Conservation (phyloP, 1,139 yeast species). For the Zhuliangozyma parablackwelliae region DNA sequence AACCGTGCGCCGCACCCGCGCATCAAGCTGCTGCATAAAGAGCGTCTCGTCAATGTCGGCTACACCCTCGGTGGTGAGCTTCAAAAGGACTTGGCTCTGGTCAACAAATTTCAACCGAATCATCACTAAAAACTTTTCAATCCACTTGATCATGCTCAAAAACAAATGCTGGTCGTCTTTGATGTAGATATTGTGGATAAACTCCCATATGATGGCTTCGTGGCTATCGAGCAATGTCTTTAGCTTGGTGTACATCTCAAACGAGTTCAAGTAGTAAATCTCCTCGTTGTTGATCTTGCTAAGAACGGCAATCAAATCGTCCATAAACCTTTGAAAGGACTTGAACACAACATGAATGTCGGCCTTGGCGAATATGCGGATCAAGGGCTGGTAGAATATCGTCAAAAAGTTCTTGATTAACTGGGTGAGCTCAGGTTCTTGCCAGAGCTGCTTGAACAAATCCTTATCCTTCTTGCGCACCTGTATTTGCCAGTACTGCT, state of each 20-base stretch:
- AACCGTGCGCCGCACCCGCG: slow-evolving; percentile 24
- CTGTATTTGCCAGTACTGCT: slow-evolving; percentile 60
- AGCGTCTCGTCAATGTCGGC: slow-evolving; percentile 17
- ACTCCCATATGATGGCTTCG: slow-evolving; percentile 64
- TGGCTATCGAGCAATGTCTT: slow-evolving; percentile 65
- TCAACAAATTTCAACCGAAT: slow-evolving; percentile 60
- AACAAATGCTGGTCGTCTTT: slow-evolving; percentile 73
- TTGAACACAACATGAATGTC: slow-evolving; percentile 71
- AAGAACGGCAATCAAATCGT: slow-evolving; percentile 56
- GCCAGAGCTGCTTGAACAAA: slow-evolving; percentile 72
- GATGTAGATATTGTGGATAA: slow-evolving; percentile 69
- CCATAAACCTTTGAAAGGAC: slow-evolving; percentile 68
- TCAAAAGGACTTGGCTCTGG: slow-evolving; percentile 39
- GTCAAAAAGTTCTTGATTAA: slow-evolving; percentile 69
- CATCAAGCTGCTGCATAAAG: slow-evolving; percentile 28
- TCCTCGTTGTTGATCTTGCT: slow-evolving; percentile 47
- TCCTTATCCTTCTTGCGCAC: slow-evolving; percentile 73
- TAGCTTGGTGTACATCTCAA: slow-evolving; percentile 60
- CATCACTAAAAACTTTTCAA: slow-evolving; percentile 50
- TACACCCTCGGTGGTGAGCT: slow-evolving; percentile 26
- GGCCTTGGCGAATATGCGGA: slow-evolving; percentile 69
- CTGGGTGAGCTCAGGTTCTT: slow-evolving; percentile 72
- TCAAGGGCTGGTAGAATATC: slow-evolving; percentile 80
- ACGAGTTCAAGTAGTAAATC: slow-evolving; percentile 39
- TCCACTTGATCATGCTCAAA: slow-evolving; percentile 67